Percentiles rank a stretch among this genome's conserved stretches.
These are phyloP conservation scores for Xylariaceae sp. DNA, from an alignment of 2,329 filamentous ascomycete genomes.

Conservation along the genomic window DNA sequence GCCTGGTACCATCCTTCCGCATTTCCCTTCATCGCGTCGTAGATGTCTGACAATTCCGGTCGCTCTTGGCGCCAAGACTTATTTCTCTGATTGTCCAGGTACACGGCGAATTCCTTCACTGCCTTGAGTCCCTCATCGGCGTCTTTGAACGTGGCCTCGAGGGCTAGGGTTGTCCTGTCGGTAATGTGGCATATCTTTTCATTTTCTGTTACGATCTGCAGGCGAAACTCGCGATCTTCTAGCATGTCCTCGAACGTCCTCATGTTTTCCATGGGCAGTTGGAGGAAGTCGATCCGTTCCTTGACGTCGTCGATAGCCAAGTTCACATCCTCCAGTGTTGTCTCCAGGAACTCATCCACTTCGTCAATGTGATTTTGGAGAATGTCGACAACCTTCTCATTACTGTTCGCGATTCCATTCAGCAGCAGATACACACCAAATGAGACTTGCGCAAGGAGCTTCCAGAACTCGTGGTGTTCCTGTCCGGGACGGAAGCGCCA, in stretches of 20 bases:
- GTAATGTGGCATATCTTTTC: constrained; percentile 88
- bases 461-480: constrained; percentile 80
- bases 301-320: constrained; percentile 73
- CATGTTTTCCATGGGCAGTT: constrained; percentile 77
- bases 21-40: constrained; percentile 86
- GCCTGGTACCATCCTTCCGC: constrained; percentile 84
- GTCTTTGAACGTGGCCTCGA: constrained; percentile 75
- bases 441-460: constrained; percentile 84
- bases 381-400: constrained; percentile 81
- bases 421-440: constrained; percentile 89
- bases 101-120: constrained; percentile 69
- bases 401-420: constrained; percentile 80
- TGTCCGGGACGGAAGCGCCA: constrained; percentile 75
- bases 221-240: constrained; percentile 74
- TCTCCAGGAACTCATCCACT: constrained; percentile 84
- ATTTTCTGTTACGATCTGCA: constrained; percentile 79
- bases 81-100: constrained; percentile 62
- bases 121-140: constrained; percentile 71
- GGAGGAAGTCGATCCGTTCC: constrained; percentile 73
- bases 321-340: constrained; percentile 77
- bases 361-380: constrained; percentile 90
- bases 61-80: constrained; percentile 58
- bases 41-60: constrained; percentile 63
- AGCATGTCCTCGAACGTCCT: constrained; percentile 82
- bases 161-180: constrained; percentile 66